Conservation (phyloP, 495 filamentous ascomycete genomes). For the Barbatosphaeria neglecta region DNA sequence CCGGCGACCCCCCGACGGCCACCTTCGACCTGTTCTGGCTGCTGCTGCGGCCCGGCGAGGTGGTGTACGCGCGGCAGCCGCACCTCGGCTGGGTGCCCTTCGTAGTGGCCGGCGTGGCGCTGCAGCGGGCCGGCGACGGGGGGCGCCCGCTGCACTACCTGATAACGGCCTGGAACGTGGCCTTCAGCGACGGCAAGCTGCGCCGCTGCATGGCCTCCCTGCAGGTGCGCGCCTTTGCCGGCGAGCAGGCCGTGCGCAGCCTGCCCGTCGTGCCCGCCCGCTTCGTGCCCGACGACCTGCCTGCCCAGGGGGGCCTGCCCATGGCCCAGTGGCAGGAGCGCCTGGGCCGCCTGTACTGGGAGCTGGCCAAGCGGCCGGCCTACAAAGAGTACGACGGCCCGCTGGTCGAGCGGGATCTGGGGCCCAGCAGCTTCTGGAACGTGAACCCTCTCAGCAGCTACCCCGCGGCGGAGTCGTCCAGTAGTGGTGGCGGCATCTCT, state of each 20-base stretch:
- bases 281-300: constrained; percentile 14
- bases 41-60: constrained; percentile 22
- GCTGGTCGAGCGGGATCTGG: constrained; percentile 5
- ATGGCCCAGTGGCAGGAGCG: constrained; percentile 15
- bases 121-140: background rate
- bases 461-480: no score
- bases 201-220: constrained; percentile 17
- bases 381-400: constrained; percentile 26
- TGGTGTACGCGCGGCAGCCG: constrained; percentile 20
- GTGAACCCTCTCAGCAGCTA: constrained; percentile 2
- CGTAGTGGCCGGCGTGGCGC: constrained; percentile 13
- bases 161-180: constrained; percentile 23
- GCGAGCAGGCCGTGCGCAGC: constrained; percentile 19
- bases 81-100: constrained; percentile 18
- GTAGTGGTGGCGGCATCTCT: constrained; percentile 6
- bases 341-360: constrained; percentile 25
- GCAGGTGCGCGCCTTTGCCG: constrained; percentile 15
- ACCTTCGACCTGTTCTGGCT: constrained; percentile 26
- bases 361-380: constrained; percentile 20
- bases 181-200: constrained; percentile 11
- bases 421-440: constrained; percentile 1
- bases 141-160: constrained; percentile 5
- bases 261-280: constrained; percentile 22
- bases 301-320: constrained; percentile 2
- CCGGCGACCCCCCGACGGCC: constrained; percentile 13